Percentiles rank a stretch among this genome's conserved stretches.
These are phyloP conservation scores for Eucalyptus brandiana DNA, from an alignment of 345 rosid genomes.

Conservation along the genomic window DNA sequence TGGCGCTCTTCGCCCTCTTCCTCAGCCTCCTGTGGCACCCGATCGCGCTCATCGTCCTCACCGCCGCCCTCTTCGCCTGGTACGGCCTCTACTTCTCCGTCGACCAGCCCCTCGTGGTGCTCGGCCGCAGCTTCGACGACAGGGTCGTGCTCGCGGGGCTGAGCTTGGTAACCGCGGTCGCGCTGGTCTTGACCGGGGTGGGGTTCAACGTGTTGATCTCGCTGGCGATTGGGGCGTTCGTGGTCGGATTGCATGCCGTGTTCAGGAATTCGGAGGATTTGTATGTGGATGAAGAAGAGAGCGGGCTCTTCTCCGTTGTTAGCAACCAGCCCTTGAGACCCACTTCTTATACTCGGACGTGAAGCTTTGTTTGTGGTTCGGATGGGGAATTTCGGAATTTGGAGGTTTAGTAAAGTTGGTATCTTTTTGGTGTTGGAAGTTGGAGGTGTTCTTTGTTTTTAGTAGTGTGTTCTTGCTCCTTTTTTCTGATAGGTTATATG, in stretches of 20 bases:
- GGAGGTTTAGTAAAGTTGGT: not conserved
- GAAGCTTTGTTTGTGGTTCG: not conserved
- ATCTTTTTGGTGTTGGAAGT: not conserved
- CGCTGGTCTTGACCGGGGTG: constrained; percentile 66
- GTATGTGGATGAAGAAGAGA: constrained; percentile 61
- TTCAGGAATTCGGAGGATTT: constrained; percentile 57
- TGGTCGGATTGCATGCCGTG: constrained; percentile 57
- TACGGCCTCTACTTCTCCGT: constrained; percentile 64
- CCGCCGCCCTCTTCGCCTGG: constrained; percentile 59
- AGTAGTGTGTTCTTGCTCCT: not conserved
- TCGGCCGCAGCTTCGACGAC: constrained; percentile 38
- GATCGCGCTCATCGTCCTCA: constrained; percentile 53
- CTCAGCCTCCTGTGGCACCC: constrained; percentile 79
- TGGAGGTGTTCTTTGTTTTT: not conserved
- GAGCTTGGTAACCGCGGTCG: constrained; percentile 49
- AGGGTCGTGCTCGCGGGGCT: constrained; percentile 34
- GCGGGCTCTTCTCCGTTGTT: constrained; percentile 56
- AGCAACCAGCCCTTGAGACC: constrained; percentile 32
- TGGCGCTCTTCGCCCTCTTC: constrained; percentile 45
- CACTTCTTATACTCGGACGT: constrained; percentile 27
- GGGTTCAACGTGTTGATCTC: constrained; percentile 65
- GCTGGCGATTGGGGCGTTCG: constrained; percentile 34
- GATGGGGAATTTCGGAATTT: not conserved
- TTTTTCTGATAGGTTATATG: not conserved
- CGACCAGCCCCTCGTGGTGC: constrained; percentile 44